phyloP scores from a whole-genome alignment of 768 basidiomycete genomes.

The Mycena olivaceomarginata region DNA sequence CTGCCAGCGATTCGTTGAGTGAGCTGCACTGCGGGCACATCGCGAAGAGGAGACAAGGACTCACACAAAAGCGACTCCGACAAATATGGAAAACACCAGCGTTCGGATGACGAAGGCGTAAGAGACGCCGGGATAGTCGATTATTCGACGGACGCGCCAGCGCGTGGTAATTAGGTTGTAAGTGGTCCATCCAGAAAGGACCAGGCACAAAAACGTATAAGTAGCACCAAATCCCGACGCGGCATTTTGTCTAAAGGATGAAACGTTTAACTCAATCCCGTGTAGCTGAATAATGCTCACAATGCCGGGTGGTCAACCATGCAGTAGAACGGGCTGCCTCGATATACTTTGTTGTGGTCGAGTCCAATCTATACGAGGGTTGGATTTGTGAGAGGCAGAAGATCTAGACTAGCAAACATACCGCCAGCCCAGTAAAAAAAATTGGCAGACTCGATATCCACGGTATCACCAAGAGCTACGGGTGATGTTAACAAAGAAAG shows the following conservation, averaged over 20 bases:
- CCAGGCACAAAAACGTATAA: slow-evolving; percentile 25
- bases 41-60: background rate
- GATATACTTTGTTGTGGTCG: slow-evolving; percentile 22
- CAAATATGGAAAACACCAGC: slow-evolving; percentile 34
- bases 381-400: background rate
- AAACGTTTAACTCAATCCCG: no score
- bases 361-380: slow-evolving; percentile 17
- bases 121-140: slow-evolving; percentile 56
- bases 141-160: slow-evolving; percentile 34
- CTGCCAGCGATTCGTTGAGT: no score
- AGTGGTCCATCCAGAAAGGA: slow-evolving; percentile 27
- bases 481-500: background rate
- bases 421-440: slow-evolving; percentile 8
- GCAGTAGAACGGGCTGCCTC: slow-evolving; percentile 40
- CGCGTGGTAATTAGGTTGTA: slow-evolving; percentile 31
- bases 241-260: slow-evolving; percentile 27
- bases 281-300: no score
- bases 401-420: background rate
- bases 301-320: background rate
- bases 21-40: background rate
- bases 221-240: slow-evolving; percentile 31
- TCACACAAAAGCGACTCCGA: slow-evolving; percentile 38
- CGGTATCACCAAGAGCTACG: slow-evolving; percentile 27
- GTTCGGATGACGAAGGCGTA: slow-evolving; percentile 54
- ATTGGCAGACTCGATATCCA: slow-evolving; percentile 23